phyloP scores from a whole-genome alignment of 352 stramenopile species.

The Globisporangium perplexum region DNA sequence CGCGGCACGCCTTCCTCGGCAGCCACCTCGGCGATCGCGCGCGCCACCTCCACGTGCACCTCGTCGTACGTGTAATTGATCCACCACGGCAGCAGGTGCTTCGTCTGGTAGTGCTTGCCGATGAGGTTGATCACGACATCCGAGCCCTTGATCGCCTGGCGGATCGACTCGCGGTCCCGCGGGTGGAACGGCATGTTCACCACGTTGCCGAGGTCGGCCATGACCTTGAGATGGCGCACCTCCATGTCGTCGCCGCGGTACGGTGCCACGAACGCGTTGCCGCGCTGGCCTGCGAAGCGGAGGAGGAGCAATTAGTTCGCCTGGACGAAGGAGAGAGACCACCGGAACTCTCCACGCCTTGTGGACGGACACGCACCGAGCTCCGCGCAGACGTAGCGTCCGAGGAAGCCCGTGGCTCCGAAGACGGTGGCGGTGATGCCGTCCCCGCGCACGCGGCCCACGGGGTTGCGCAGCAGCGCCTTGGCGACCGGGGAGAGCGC shows the following conservation, averaged over 20 bases:
- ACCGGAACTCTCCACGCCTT: background rate
- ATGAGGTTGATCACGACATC: slow-evolving; percentile 98
- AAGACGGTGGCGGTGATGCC: slow-evolving; percentile 95
- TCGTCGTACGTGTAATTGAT: slow-evolving; percentile 96
- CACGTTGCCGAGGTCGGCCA: slow-evolving; percentile 91
- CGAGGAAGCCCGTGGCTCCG: slow-evolving; percentile 92
- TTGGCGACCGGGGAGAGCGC: slow-evolving; percentile 72
- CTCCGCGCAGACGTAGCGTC: slow-evolving; percentile 92
- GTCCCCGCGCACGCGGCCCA: slow-evolving; percentile 62
- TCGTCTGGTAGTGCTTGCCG: slow-evolving; percentile 97
- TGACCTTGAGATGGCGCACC: slow-evolving; percentile 92
- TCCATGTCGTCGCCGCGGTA: slow-evolving; percentile 94
- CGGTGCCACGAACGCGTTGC: slow-evolving; percentile 76
- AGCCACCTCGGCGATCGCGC: slow-evolving; percentile 78
- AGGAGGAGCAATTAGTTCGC: no score
- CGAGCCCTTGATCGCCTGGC: slow-evolving; percentile 86
- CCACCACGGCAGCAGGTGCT: slow-evolving; percentile 90
- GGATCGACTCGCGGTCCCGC: slow-evolving; percentile 92
- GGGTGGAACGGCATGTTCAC: slow-evolving; percentile 74
- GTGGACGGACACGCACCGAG: slow-evolving; percentile 58
- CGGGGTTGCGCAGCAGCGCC: slow-evolving; percentile 69
- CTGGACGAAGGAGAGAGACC: no score
- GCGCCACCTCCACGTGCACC: slow-evolving; percentile 92
- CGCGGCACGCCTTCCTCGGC: slow-evolving; percentile 70
- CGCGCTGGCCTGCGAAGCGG: slow-evolving; percentile 60